Conservation (phyloP, 139 green algal species). For the Deuterostichococcus epilithicus region DNA sequence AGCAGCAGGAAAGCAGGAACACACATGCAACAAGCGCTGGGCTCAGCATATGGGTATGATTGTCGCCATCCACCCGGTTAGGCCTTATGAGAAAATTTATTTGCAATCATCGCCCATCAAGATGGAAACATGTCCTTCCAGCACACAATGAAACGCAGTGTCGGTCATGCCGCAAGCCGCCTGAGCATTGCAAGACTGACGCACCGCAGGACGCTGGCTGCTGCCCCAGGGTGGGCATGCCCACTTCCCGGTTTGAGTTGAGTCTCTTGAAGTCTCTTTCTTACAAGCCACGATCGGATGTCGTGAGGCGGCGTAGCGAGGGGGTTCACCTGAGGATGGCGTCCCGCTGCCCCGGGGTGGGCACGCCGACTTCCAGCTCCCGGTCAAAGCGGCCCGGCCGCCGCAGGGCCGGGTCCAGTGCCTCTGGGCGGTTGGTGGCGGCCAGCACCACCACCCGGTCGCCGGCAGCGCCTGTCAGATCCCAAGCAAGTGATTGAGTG, state of each 20-base stretch:
- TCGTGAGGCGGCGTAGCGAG: too few species aligned
- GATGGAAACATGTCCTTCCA: too few species aligned
- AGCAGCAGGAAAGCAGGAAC: too few species aligned
- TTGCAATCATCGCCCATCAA: neutral
- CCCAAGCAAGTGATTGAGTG: neutral
- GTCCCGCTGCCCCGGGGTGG: conserved; percentile 43
- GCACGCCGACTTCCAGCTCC: conserved; percentile 85
- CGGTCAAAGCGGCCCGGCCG: conserved; percentile 92
- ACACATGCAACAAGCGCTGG: too few species aligned
- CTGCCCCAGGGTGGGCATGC: conserved; percentile 52
- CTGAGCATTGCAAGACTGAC: too few species aligned
- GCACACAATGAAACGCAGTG: too few species aligned
- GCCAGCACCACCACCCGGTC: conserved; percentile 79
- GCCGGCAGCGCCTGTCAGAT: neutral
- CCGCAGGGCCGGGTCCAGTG: conserved; percentile 80
- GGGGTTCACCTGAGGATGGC: conserved; percentile 65
- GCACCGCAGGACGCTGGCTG: too few species aligned
- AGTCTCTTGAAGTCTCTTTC: too few species aligned
- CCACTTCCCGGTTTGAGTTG: conserved; percentile 91
- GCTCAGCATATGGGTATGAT: neutral
- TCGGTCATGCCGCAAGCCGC: too few species aligned
- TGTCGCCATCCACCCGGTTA: neutral
- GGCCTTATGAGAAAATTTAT: neutral
- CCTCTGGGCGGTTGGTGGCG: conserved; percentile 87
- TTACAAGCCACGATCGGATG: too few species aligned